Evolutionary conservation across 1,139 yeast genomes (phyloP), one percentile per base, ranked within the genome.

Genomic region (Pichia sp.): DNA sequence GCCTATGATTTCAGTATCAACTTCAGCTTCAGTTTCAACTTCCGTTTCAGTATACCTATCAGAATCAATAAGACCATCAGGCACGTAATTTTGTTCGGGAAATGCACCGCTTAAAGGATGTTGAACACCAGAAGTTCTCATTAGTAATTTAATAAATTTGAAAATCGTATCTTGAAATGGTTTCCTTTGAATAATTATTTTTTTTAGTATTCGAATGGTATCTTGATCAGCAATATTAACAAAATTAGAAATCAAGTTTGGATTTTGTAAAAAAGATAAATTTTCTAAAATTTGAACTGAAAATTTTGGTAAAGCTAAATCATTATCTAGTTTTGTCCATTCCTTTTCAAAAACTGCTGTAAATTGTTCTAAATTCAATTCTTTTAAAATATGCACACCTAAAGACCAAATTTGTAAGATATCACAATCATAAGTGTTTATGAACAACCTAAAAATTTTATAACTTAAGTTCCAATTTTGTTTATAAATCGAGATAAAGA

Each of bases 401-500:
- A 81, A 47, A 0, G 84, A 78, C 88, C 89, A 83, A 11, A 83
- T 64, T 2, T 75, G 67, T 54, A 81, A 68, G 3, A 82, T 62
- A 62, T 83, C 87, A 6, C 79, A 72, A 2, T 66, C 65, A 1
- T 77, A 77, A 1, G 77, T 62, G 50, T 84, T 63, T 1, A 81
- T 64, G 38, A 84, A 59, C 2, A 77, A 53, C 25, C 79, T 66
- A 58, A 80, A 80, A n/a, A 79, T 67, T 52, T 73, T 73, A 59
- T 79, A 80, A 0, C 86, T 84, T 18, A 70, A 49, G 10, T 64
- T 60, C 87, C 87, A 84, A n/a, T 81, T 74, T 38, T 70, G 62
- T 29, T 73, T 65, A 42, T 77, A 63, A 6, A 83, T 63, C 50
- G 72, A 68, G 8, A 70, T 38, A 54, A 71, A 71, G 42, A 74